A percentile compares a stretch with the other conserved stretches of the same genome.
phyloP scores from a whole-genome alignment of 2,329 filamentous ascomycete species.

The Cordyceps cateniannulata region DNA sequence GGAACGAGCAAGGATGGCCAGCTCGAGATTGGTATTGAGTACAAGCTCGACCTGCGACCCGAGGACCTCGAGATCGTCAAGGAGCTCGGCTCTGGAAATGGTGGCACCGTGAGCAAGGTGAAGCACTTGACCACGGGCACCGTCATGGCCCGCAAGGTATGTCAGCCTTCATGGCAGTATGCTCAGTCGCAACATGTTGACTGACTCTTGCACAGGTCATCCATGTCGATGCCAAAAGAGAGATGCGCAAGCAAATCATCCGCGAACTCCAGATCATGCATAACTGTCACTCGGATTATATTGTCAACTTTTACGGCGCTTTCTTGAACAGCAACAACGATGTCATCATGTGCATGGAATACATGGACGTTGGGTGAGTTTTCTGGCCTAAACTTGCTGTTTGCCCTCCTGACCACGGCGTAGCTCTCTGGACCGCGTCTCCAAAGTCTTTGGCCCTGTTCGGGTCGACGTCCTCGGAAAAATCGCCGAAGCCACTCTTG shows the following conservation, averaged over 20 bases:
- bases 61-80: conserved; percentile 91
- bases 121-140: conserved; percentile 91
- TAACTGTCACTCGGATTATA: conserved; percentile 92
- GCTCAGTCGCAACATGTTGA: conserved; percentile 5
- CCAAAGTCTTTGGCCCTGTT: conserved; percentile 88
- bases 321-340: conserved; percentile 96
- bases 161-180: not conserved
- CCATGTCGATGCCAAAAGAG: conserved; percentile 95
- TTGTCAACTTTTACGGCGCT: conserved; percentile 95
- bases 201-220: conserved; percentile 62
- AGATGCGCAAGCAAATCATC: conserved; percentile 93
- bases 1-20: conserved; percentile 50
- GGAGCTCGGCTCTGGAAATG: conserved; percentile 92
- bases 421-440: conserved; percentile 88
- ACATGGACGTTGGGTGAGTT: conserved; percentile 95
- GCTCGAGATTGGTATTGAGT: conserved; percentile 95
- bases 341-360: conserved; percentile 99
- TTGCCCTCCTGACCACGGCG: not conserved
- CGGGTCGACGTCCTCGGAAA: conserved; percentile 95
- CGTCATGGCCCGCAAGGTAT: conserved; percentile 94
- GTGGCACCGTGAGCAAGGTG: conserved; percentile 97
- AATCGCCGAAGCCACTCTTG: conserved; percentile 92
- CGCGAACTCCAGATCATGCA: conserved; percentile 98
- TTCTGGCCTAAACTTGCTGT: not conserved
- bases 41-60: conserved; percentile 83